A percentile compares a stretch with the other conserved stretches of the same genome.
These are phyloP conservation scores for Backusella luteola DNA, from an alignment of 192 early-diverging fungal species.

Conservation along the genomic window DNA sequence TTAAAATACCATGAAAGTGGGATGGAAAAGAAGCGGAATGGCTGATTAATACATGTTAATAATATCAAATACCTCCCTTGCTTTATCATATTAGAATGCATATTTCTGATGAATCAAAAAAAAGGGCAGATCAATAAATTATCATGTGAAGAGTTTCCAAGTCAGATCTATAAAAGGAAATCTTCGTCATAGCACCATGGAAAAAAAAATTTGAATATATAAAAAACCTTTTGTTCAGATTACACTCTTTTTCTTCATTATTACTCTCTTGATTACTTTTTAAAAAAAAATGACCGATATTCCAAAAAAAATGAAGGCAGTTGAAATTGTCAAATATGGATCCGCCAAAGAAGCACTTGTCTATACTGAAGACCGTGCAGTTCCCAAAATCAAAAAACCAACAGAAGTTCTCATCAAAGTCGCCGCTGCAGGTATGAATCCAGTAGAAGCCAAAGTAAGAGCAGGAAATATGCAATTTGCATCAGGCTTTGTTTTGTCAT, in stretches of 20 bases:
- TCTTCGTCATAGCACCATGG: not conserved
- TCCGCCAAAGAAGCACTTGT: not conserved
- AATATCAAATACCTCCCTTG: too few relatives aligned
- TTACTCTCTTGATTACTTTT: not conserved
- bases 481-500: not conserved
- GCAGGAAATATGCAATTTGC: not conserved
- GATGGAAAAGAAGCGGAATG: too few relatives aligned
- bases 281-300: not conserved
- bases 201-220: not conserved
- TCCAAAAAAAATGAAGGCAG: not conserved
- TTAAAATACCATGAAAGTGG: too few relatives aligned
- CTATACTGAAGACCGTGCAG: not conserved
- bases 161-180: not conserved
- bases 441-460: constrained; percentile 21
- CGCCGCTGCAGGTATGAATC: constrained; percentile 24
- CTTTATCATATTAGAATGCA: too few relatives aligned
- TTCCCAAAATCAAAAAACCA: not conserved
- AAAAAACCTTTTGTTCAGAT: not conserved
- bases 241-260: not conserved
- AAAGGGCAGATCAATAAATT: not conserved
- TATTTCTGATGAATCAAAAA: not conserved
- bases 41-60: too few relatives aligned
- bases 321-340: not conserved
- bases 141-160: not conserved
- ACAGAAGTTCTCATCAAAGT: constrained; percentile 1